Evolutionary conservation across 1,284 basidiomycete genomes (phyloP).

Genomic region (Pseudozyma hubeiensis): DNA sequence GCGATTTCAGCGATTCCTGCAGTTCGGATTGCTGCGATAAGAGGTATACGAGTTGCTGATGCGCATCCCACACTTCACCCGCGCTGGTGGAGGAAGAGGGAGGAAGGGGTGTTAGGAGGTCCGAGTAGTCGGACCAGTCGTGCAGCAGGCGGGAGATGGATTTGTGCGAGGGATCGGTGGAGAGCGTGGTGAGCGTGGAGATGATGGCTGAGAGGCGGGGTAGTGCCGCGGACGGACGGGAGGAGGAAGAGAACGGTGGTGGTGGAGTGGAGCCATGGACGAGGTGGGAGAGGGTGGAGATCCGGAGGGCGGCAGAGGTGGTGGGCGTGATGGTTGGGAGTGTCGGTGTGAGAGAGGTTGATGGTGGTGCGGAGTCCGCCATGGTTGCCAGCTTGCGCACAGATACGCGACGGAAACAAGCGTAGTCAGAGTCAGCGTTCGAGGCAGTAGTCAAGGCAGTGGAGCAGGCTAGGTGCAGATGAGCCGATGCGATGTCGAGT

Average conservation of each 20-base stretch:
- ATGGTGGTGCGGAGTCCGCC: background rate
- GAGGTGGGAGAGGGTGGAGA: background rate
- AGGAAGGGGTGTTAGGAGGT: conserved; percentile 13
- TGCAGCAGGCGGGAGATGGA: conserved; percentile 4
- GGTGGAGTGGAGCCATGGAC: conserved; percentile 7
- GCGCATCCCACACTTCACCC: conserved; percentile 8
- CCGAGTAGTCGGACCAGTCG: conserved; percentile 10
- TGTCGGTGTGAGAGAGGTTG: background rate
- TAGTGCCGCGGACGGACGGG: background rate
- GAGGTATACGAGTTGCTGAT: conserved; percentile 12
- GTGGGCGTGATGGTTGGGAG: background rate
- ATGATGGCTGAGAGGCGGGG: background rate
- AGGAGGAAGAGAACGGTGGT: background rate
- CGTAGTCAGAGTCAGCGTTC: too few relatives aligned
- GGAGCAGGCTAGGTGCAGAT: too few relatives aligned
- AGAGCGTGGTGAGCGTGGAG: background rate
- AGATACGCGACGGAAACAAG: too few relatives aligned
- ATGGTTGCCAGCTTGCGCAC: background rate
- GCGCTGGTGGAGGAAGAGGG: background rate
- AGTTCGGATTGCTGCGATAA: conserved; percentile 11
- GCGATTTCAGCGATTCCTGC: background rate
- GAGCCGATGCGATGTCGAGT: too few relatives aligned
- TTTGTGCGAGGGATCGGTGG: background rate
- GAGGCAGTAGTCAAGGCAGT: too few relatives aligned
- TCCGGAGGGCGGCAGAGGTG: conserved; percentile 4